Base-by-base conservation (phyloP, 192 early-diverging fungal species). In the Allomyces macrogynus region DNA sequence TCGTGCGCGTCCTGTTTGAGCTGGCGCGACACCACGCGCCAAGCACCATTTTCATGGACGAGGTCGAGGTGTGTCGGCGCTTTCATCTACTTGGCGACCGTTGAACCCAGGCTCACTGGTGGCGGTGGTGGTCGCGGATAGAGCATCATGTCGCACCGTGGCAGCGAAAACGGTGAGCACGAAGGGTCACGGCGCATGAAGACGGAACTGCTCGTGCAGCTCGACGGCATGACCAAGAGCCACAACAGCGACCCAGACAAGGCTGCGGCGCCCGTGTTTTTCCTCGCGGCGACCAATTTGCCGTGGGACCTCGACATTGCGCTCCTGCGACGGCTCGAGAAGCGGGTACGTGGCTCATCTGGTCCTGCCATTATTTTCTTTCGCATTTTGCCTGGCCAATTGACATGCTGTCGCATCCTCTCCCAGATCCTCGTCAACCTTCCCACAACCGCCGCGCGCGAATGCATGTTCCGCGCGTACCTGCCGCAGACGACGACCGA, bases 1-100 rank as follows among this genome's bases (percentile, higher is more conserved):
- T 99, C 61, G 83, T 99, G 64, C 82, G 96, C 25, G 96, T 97
- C 74, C 97, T 99, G 96, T 99, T 99, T 85, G 93, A 82, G 40
- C 67, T 82, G 14, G 81, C 81, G 22, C 67, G 77, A 22, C 74
- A 80, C 62, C 78, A 82, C 64, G 70, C 78, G 4, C 81, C 81
- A 22, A 70, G 69, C 10, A 82, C 77, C 11, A 81, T 82, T 22
- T 82, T 82, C 66, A 64, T 82, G 44, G 81, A 82, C 63, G 81
- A 82, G 65, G 49, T 82, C 25, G 78, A 81, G 67, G 74, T 77
- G 26, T 4, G 32, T 14, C n/a, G n/a, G n/a, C n/a, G n/a, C n/a
- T n/a, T n/a, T n/a, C n/a, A n/a, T n/a, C n/a, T n/a, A n/a, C n/a
- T n/a, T n/a, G n/a, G n/a, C n/a, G n/a, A n/a, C n/a, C n/a, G n/a